Base-by-base conservation (phyloP, 345 rosid genomes). In the Arabis alpina region DNA sequence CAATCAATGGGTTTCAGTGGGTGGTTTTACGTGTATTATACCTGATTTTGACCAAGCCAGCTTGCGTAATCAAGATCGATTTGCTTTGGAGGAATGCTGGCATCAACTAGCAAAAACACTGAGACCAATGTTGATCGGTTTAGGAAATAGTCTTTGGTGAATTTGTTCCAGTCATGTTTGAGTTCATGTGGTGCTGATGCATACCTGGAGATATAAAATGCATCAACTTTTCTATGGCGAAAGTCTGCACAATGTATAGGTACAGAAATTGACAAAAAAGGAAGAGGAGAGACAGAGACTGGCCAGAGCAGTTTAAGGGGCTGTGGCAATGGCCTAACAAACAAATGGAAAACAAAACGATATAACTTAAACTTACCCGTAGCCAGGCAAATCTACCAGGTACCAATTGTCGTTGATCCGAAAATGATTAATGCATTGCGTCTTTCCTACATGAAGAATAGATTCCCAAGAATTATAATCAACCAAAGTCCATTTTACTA, bases 31-130 rank as follows among this genome's bases (percentile, higher is more conserved):
- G n/a, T 57, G 25, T 74, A 32, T 9, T 16, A 47, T 79, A 91
- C 98, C 98, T 89, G 89, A 78, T 93, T 93, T 80, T 89, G 85
- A 55, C 97, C 96, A 72, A 93, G 88, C 99, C 99, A 93, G 65
- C 95, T 89, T 19, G 97, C 98, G 77, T 91, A 93, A 12, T 91
- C 97, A 11, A 93, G 95, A 77, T 93, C 99, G 10, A 93, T 89
- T 27, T 77, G 71, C 86, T 93, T 93, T 3, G 84, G 84, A 59
- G 98, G 91, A 75, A 93, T 93, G 75, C 97, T 93, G 43, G 97
- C 97, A 82, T 93, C 98, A 57, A 91, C 76, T 34, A 93, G 96
- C 67, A 93, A 87, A 82, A 93, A 91, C 4, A 91, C 97, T 5
- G 92, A 87, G 70, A 89, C 96, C 69, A 91, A 72, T 0, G 95